These are phyloP conservation scores for Yarrowia sp. DNA, from an alignment of 805 yeast genomes.

Conservation along the genomic window DNA sequence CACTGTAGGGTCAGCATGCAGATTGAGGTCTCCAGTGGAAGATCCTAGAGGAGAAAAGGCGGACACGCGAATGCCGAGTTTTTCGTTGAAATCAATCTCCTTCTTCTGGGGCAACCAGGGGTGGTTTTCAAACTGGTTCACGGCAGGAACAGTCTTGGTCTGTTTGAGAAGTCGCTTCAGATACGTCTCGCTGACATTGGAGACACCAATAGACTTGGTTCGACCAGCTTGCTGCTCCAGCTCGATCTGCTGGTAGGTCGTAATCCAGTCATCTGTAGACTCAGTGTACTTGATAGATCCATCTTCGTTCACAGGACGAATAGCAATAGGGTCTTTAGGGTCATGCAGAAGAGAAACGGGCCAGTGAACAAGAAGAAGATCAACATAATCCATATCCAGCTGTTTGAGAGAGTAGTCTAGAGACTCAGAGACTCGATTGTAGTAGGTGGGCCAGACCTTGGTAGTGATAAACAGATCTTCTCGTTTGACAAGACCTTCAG, in stretches of 20 bases:
- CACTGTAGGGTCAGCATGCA: no score
- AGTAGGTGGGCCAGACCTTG: neutral
- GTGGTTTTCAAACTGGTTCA: neutral
- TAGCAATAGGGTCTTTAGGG: neutral
- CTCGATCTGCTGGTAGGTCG: neutral
- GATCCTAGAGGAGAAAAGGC: neutral
- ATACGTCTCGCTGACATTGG: neutral
- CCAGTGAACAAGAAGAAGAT: neutral
- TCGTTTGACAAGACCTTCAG: neutral
- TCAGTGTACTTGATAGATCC: no score
- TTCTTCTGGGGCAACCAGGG: neutral
- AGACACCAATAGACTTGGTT: neutral
- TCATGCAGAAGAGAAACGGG: neutral
- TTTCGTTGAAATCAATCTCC: neutral
- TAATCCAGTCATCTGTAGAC: neutral
- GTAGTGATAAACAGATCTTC: neutral
- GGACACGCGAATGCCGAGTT: neutral
- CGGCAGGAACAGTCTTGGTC: neutral
- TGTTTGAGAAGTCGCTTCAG: neutral
- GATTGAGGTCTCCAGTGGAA: neutral
- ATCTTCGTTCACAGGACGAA: no score
- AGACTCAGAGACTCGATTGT: neutral
- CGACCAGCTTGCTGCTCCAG: neutral
- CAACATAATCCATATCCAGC: neutral
- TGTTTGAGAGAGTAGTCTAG: neutral